Percentiles rank a stretch among this genome's conserved stretches.
Evolutionary conservation across 2,329 filamentous ascomycete genomes (phyloP).

Genomic region (Cryphonectria parasitica): DNA sequence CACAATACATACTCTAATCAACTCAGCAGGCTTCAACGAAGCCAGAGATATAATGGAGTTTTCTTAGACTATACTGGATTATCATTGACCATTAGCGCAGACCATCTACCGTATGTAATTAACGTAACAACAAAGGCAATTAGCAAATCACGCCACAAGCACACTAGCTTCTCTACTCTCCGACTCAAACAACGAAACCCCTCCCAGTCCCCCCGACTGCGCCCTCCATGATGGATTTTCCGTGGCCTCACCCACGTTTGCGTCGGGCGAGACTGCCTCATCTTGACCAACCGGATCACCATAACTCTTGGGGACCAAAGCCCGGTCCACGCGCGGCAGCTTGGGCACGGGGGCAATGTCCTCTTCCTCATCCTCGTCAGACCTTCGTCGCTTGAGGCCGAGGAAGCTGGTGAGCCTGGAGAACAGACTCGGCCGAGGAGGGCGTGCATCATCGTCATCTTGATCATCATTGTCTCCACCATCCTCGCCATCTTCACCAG

Average conservation of each 20-base stretch:
- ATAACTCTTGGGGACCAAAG: slow-evolving; percentile 12
- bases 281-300: slow-evolving; percentile 2
- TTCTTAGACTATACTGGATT: too few species aligned
- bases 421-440: not conserved
- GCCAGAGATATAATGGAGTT: too few species aligned
- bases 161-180: not conserved
- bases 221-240: too few species aligned
- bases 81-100: not conserved
- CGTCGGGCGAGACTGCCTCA: not conserved
- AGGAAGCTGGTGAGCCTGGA: slow-evolving; percentile 2
- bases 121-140: not conserved
- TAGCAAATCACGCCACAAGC: not conserved
- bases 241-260: not conserved
- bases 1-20: too few species aligned
- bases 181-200: not conserved
- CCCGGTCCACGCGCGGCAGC: slow-evolving; percentile 20
- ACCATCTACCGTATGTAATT: not conserved
- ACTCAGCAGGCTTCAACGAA: too few species aligned
- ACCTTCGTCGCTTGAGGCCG: slow-evolving; percentile 4
- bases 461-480: not conserved
- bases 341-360: slow-evolving; percentile 11
- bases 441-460: not conserved
- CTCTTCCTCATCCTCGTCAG: not conserved
- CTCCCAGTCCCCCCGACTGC: too few species aligned
- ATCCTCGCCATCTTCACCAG: not conserved